phyloP scores from a whole-genome alignment of 2,329 filamentous ascomycete species.

The Dactylellina leptospora region DNA sequence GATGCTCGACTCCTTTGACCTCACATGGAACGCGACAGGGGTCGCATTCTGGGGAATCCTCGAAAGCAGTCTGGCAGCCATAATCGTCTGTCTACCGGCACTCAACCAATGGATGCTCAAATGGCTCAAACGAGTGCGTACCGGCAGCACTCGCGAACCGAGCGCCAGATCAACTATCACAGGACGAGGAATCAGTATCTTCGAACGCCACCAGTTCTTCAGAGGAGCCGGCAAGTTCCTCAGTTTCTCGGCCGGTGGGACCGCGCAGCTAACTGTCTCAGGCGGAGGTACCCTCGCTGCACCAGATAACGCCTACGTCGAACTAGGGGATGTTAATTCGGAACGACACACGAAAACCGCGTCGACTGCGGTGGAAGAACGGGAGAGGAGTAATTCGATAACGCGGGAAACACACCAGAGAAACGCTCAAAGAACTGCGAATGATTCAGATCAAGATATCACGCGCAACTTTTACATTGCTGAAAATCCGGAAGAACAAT shows the following conservation, averaged over 20 bases:
- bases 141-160: background rate
- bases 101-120: conserved; percentile 27
- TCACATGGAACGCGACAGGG: conserved; percentile 27
- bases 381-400: background rate
- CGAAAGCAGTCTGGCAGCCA: conserved; percentile 25
- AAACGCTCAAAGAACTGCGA: conserved; percentile 7
- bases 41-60: conserved; percentile 40
- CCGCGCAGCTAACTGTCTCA: conserved; percentile 2
- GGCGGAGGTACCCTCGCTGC: conserved; percentile 5
- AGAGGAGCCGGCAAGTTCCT: conserved; percentile 23
- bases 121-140: conserved; percentile 4
- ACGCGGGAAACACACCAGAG: background rate
- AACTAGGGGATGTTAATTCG: conserved; percentile 6
- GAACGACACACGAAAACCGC: background rate
- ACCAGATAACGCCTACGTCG: conserved; percentile 14
- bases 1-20: conserved; percentile 32
- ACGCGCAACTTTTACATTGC: conserved; percentile 12
- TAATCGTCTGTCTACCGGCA: conserved; percentile 27
- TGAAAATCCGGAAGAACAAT: background rate
- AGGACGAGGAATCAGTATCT: conserved; percentile 26
- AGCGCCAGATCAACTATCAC: conserved; percentile 2
- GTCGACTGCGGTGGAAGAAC: conserved; percentile 32
- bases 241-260: conserved; percentile 15
- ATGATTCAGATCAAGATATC: conserved; percentile 22
- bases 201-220: conserved; percentile 12